Percentiles rank a stretch among this genome's conserved stretches.
These are phyloP conservation scores for Pouteria campechiana DNA, from an alignment of 179 eudicot species.

Conservation along the genomic window DNA sequence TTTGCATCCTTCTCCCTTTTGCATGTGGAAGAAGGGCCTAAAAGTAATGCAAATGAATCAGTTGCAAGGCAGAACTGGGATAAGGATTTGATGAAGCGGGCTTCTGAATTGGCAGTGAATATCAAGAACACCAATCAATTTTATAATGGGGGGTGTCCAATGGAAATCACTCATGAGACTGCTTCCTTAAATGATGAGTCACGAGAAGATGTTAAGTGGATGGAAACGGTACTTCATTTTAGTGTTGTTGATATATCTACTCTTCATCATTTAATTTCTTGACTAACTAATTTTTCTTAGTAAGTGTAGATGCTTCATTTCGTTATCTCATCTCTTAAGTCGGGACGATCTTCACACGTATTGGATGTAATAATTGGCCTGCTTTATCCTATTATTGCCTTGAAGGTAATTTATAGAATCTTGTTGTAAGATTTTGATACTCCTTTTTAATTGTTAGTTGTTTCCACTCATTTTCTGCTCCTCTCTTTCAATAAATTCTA, in stretches of 20 bases:
- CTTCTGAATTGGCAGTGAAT: slow-evolving; percentile 53
- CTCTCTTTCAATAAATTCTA: too few relatives aligned
- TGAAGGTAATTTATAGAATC: too few relatives aligned
- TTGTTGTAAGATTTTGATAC: neutral
- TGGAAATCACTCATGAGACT: slow-evolving; percentile 26
- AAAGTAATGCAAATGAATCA: slow-evolving; percentile 12
- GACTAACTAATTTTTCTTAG: slow-evolving; percentile 5
- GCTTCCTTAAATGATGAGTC: slow-evolving; percentile 38
- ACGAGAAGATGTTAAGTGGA: slow-evolving; percentile 87
- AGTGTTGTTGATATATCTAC: neutral
- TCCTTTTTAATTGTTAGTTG: slow-evolving; percentile 2
- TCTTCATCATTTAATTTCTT: neutral
- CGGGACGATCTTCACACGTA: slow-evolving; percentile 83
- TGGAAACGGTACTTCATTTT: slow-evolving; percentile 77
- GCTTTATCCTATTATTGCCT: slow-evolving; percentile 81
- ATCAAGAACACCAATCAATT: slow-evolving; percentile 51
- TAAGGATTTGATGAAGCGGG: slow-evolving; percentile 43
- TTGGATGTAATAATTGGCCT: slow-evolving; percentile 72
- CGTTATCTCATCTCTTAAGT: slow-evolving; percentile 78
- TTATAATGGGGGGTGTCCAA: slow-evolving; percentile 35
- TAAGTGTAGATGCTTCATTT: slow-evolving; percentile 78
- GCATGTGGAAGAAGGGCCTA: slow-evolving; percentile 17
- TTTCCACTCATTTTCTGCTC: too few relatives aligned
- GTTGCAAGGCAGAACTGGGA: slow-evolving; percentile 43
- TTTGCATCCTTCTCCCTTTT: slow-evolving; percentile 20